A percentile compares a stretch with the other conserved stretches of the same genome.
Conservation (phyloP, 2,329 filamentous ascomycete species). For the Aspergillus alliaceus region DNA sequence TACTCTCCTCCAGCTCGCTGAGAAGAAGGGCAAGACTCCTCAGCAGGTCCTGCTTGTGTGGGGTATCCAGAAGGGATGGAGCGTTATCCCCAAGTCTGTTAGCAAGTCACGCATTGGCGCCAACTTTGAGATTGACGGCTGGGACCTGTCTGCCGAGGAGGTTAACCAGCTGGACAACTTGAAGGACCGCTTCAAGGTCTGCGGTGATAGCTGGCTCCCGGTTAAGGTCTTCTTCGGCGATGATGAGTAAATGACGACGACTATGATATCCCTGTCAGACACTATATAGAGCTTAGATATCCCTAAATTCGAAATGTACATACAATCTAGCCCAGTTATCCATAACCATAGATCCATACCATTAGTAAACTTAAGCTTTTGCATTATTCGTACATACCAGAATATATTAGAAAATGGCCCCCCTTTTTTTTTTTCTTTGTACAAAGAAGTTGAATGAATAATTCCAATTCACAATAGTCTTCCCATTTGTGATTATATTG, state of each 20-base stretch:
- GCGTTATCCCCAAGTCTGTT: slow-evolving; percentile 83
- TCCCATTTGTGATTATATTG: no score
- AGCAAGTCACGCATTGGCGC: slow-evolving; percentile 70
- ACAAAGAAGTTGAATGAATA: no score
- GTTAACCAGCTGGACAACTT: slow-evolving; percentile 66
- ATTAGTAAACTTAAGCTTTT: no score
- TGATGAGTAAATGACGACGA: slow-evolving; percentile 62
- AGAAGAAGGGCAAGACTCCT: slow-evolving; percentile 56
- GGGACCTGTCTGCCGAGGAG: slow-evolving; percentile 71
- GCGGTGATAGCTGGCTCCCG: slow-evolving; percentile 69
- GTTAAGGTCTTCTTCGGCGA: slow-evolving; percentile 81
- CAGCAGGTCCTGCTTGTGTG: slow-evolving; percentile 63
- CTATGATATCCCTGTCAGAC: slow-evolving; percentile 18
- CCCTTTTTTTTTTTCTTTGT: no score
- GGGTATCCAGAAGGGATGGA: slow-evolving; percentile 78
- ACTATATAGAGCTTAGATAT: slow-evolving; percentile 22
- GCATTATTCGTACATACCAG: no score
- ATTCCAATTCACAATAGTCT: no score
- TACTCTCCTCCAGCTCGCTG: slow-evolving; percentile 52
- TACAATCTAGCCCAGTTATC: no score
- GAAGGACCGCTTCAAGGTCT: slow-evolving; percentile 79
- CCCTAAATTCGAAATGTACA: slow-evolving; percentile 5
- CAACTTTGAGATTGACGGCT: slow-evolving; percentile 76
- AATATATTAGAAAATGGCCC: no score
- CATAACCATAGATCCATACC: no score